Evolutionary conservation across 805 yeast species (phyloP), one percentile per base, ranked within the genome.

Genomic region (Lipomyces mesembrius): DNA sequence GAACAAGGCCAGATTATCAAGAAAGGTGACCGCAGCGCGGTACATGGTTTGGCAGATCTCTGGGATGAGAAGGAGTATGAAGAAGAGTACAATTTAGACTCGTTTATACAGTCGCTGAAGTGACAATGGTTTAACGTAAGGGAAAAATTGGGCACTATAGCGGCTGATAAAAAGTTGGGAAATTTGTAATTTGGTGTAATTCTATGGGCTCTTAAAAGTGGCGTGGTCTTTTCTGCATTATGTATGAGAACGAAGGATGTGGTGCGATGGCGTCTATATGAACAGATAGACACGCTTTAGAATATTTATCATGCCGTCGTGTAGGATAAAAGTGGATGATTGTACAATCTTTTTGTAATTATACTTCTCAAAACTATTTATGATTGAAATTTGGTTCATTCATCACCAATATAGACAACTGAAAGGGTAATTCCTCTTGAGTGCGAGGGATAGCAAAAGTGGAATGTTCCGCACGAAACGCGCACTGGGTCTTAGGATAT

Each of bases 51-150:
- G 71, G 94, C 91, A 9, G 98, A 93, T 74, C 83, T 95, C 64
- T 95, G 99, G 99, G 98, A 95, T 76, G 95, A 91, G 74, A 84
- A 90, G 43, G 98, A 95, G 78, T 95, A 95, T 75, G 97, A 93
- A 71, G 99, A 95, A 75, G 99, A 95, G 81, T 95, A 95, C 78
- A 91, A 95, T 75, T 85, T 95, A 79, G 98, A 94, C 77, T 87
- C 89, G 62, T 95, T 95, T 77, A 94, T 95, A 79, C 90, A 90
- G 80, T 89, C 90, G 34, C 83, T 91, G 69, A 84, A 84, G 71
- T 85, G 75, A 70, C 22, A 17, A 43, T 43, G 49, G n/a, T 43
- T n/a, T 17, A 43, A 17, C n/a, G 22, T n/a, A n/a, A 43, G 49
- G 39, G 14, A 11, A 17, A n/a, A 43, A 17, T 43, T 43, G 22